Percentiles rank a stretch among this genome's conserved stretches.
Conservation (phyloP, 306 rosid genomes). For the Biancaea sappan region DNA sequence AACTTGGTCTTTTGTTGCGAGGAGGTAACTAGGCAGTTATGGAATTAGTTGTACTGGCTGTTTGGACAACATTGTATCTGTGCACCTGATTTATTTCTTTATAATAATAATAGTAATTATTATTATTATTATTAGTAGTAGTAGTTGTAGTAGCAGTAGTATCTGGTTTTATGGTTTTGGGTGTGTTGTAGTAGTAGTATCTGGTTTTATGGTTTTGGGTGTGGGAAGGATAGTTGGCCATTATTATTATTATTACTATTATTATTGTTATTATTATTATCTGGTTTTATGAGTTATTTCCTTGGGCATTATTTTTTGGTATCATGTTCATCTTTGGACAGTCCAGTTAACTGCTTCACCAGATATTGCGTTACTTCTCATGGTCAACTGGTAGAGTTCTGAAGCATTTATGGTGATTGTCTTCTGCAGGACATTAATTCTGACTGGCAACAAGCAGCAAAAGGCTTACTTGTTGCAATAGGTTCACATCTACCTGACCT, state of each 20-base stretch:
- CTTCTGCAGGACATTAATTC: slow-evolving; percentile 74
- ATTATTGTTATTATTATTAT: too few relatives aligned
- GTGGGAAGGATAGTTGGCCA: too few relatives aligned
- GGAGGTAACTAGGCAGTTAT: neutral
- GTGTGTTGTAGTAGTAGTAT: too few relatives aligned
- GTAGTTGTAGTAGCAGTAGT: too few relatives aligned
- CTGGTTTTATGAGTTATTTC: too few relatives aligned
- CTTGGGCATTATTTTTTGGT: slow-evolving; percentile 12
- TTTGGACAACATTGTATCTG: neutral
- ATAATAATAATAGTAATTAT: too few relatives aligned
- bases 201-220: too few relatives aligned
- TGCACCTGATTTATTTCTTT: neutral
- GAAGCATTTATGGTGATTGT: slow-evolving; percentile 24
- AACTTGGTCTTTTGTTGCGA: neutral
- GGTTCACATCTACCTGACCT: slow-evolving; percentile 93
- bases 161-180: neutral
- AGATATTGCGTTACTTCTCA: slow-evolving; percentile 13
- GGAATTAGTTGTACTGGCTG: neutral
- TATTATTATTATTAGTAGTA: too few relatives aligned
- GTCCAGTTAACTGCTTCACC: slow-evolving; percentile 16
- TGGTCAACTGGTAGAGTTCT: slow-evolving; percentile 10
- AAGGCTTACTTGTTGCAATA: slow-evolving; percentile 84
- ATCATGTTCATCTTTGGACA: slow-evolving; percentile 19
- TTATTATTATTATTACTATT: too few relatives aligned
- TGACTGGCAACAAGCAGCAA: slow-evolving; percentile 96